These are phyloP conservation scores for Amanita pseudoporphyria DNA, from an alignment of 768 basidiomycete species.

Conservation along the genomic window DNA sequence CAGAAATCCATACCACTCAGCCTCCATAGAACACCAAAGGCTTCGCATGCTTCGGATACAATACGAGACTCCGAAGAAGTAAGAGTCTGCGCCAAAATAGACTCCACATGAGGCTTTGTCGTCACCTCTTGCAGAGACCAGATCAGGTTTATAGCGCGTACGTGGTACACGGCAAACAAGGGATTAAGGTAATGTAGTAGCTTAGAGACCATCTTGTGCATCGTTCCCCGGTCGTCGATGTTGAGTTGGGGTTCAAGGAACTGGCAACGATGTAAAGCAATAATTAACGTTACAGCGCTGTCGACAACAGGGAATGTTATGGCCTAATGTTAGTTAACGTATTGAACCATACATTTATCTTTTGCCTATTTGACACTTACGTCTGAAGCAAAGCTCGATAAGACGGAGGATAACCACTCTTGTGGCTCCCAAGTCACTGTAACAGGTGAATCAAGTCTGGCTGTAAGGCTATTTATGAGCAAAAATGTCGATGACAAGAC, in stretches of 20 bases:
- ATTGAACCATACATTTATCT: slow-evolving; percentile 4
- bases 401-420: slow-evolving; percentile 49
- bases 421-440: slow-evolving; percentile 51
- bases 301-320: slow-evolving; percentile 64
- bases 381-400: slow-evolving; percentile 44
- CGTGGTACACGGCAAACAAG: slow-evolving; percentile 62
- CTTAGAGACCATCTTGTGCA: slow-evolving; percentile 55
- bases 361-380: slow-evolving; percentile 22
- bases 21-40: slow-evolving; percentile 91
- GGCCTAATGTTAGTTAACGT: slow-evolving; percentile 25
- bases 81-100: slow-evolving; percentile 69
- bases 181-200: slow-evolving; percentile 68
- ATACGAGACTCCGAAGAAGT: slow-evolving; percentile 38
- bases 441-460: slow-evolving; percentile 28
- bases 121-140: slow-evolving; percentile 67
- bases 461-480: slow-evolving; percentile 41
- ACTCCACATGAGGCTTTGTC: slow-evolving; percentile 57
- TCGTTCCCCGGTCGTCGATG: slow-evolving; percentile 45
- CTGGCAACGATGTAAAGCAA: slow-evolving; percentile 43
- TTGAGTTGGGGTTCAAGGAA: slow-evolving; percentile 41
- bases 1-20: slow-evolving; percentile 52
- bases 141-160: slow-evolving; percentile 69
- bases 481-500: slow-evolving; percentile 42
- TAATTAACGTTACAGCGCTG: slow-evolving; percentile 42
- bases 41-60: slow-evolving; percentile 60